phyloP scores from a whole-genome alignment of 768 basidiomycete species.

The Phanerochaete sordida region DNA sequence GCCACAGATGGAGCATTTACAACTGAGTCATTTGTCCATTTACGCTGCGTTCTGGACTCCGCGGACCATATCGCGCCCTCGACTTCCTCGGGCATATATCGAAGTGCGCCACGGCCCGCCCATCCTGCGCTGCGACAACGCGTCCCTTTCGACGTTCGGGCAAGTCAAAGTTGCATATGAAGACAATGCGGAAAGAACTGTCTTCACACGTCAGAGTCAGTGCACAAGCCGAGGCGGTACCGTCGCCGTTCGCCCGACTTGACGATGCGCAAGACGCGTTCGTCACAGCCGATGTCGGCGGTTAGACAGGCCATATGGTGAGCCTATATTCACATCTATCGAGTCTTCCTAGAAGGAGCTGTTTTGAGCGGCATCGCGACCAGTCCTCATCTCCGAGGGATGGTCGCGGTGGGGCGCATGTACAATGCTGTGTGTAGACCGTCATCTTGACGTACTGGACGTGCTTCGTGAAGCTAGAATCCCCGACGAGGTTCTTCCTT shows the following conservation, averaged over 20 bases:
- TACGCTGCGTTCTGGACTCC: no score
- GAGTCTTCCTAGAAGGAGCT: background rate
- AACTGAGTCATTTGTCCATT: no score
- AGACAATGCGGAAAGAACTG: no score
- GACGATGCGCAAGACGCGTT: background rate
- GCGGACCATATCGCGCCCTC: no score
- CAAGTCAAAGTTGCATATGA: no score
- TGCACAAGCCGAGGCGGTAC: background rate
- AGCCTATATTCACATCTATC: background rate
- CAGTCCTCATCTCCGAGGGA: background rate
- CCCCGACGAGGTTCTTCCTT: background rate
- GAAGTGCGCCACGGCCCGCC: no score
- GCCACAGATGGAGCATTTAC: no score
- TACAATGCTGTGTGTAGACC: background rate
- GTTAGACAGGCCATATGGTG: background rate
- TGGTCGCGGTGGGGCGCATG: background rate
- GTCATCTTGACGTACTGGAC: background rate
- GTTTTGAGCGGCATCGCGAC: background rate
- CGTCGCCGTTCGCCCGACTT: background rate
- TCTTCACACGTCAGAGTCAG: background rate
- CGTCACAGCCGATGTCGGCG: background rate
- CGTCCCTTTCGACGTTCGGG: no score
- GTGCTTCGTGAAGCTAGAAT: background rate
- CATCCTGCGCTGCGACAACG: no score
- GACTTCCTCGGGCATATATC: no score